Evolutionary conservation across 306 rosid genomes (phyloP), one percentile per base, ranked within the genome.

Genomic region (Morella rubra): DNA sequence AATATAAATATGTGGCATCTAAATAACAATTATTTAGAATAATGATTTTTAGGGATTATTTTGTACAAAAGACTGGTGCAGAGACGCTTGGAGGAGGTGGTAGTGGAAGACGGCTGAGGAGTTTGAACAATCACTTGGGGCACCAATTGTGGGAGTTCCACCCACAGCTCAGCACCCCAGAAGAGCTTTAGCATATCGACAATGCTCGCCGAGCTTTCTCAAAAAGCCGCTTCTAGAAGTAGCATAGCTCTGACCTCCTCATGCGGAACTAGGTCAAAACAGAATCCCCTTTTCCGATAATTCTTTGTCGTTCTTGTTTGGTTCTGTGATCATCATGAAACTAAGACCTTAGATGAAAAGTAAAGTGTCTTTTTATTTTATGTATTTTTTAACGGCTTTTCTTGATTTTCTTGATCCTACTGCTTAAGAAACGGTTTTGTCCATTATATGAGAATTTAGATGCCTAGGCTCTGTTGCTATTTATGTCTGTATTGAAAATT

Each of bases 111-210:
- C 87, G 93, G 96, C 84, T 93, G 70, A 89, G 92, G 1, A 70
- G 88, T n/a, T 3, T 81, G 53, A 90, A 90, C 88, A 77, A 84
- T 70, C 93, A 93, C 72, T 73, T 86, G 7, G 98, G 98, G 8
- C 83, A 96, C 20, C 96, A 93, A 68, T 52, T 89, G 0, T 93
- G 98, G 98, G 96, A 89, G 86, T 93, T 89, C 86, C 89, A 93
- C 83, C 88, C 91, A 7, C 53, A 84, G 0, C 84, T 80, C 7
- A 92, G 81, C 64, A 55, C 91, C 8, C 88, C 89, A 0, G 79
- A 86, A 52, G 88, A 93, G 79, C 85, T 85, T 16, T n/a, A 58
- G 0, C 70, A 82, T 40, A 75, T 93, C 71, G 91, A 93, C 55
- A 37, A 44, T 6, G 89, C 87, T 76, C 93, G 96, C 40, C 76